Evolutionary conservation across 495 filamentous ascomycete genomes (phyloP), one percentile per base, ranked within the genome.

Genomic region (Penicillium paxilli): DNA sequence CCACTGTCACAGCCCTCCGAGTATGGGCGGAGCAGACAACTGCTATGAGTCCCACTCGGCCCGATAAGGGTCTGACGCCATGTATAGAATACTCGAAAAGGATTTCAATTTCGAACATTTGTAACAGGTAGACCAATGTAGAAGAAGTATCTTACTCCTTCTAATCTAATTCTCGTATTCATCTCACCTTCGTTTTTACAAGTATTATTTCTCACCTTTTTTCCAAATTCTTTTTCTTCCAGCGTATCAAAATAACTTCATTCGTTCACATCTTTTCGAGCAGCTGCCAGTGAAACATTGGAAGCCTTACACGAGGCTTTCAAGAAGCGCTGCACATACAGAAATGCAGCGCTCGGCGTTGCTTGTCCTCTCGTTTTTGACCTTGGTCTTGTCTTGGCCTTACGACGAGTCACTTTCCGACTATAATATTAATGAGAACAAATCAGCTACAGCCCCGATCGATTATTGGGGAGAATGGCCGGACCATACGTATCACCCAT

Each of bases 391-490:
- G n/a, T 30, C 23, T 26, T 61, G 58, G 58, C 58, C 58, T 19
- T 61, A 61, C 25, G 44, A 53, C 17, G 49, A 57, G 33, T 42
- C 58, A 22, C 58, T 61, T 28, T 44, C 62, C 33, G 47, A 62
- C 46, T 73, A 68, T 54, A 76, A 76, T 53, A 54, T 75, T 14
- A 75, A 76, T 49, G 57, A 69, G 25, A 76, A 76, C 45, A 25
- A 64, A 51, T 52, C 60, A n/a, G 73, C 73, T 2, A 55, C 49
- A 20, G 19, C 52, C 12, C 66, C 66, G 2, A 49, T 68, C 50
- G 63, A 74, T 40, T 76, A 73, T 52, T 75, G 65, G 70, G 73
- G 73, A 49, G 38, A 54, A 50, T 75, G 73, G 73, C 56, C 66
- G 2, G 62, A 69, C 47, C 73, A 76, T 51, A 60, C 57, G 25